Percentiles rank a stretch among this genome's conserved stretches.
Evolutionary conservation across 2,329 filamentous ascomycete genomes (phyloP).

Genomic region (Aspergillus jensenii): DNA sequence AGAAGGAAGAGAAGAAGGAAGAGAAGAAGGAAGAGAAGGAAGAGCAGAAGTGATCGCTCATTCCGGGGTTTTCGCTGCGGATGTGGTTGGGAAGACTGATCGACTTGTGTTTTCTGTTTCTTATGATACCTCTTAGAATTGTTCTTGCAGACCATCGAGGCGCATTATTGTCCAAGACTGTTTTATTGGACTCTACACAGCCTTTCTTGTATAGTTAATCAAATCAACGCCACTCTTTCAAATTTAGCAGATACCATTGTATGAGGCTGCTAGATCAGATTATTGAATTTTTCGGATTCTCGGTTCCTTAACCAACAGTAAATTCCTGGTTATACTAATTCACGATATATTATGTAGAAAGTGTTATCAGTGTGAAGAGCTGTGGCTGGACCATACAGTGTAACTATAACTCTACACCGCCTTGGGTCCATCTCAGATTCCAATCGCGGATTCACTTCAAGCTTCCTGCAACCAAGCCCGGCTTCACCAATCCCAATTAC

Average conservation of each 20-base stretch:
- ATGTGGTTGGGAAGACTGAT: background rate
- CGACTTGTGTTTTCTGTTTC: background rate
- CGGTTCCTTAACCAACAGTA: no score
- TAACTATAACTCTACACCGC: conserved; percentile 3
- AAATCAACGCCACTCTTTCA: background rate
- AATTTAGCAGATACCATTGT: background rate
- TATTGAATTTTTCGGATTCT: no score
- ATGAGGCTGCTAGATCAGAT: background rate
- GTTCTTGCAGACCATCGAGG: background rate
- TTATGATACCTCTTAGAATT: conserved; percentile 12
- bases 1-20: background rate
- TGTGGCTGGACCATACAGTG: no score
- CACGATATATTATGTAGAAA: no score
- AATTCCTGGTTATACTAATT: no score
- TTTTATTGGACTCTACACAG: background rate
- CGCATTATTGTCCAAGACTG: background rate
- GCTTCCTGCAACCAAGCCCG: background rate
- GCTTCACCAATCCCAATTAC: background rate
- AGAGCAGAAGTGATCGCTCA: background rate
- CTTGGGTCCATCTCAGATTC: background rate
- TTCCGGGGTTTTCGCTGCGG: background rate
- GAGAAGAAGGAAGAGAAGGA: background rate
- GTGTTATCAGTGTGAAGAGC: no score
- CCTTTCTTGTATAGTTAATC: conserved; percentile 7
- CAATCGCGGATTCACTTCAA: background rate